Conservation (phyloP, 495 filamentous ascomycete genomes). For the Penicillium riverlandense region DNA sequence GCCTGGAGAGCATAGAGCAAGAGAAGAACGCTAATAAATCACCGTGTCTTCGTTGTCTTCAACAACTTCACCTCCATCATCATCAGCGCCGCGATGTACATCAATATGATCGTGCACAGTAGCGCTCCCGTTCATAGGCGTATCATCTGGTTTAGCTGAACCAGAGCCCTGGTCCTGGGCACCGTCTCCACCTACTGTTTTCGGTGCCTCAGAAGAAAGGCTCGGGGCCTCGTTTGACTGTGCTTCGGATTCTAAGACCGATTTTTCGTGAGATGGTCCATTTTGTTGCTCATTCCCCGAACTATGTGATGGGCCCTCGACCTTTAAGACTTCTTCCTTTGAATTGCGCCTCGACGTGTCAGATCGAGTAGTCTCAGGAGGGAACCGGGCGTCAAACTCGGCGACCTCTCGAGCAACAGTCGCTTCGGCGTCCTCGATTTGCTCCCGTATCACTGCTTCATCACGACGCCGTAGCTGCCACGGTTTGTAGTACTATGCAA, state of each 20-base stretch:
- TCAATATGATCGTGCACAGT: conserved; percentile 15
- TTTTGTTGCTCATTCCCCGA: background rate
- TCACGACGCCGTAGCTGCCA: conserved; percentile 65
- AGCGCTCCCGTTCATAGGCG: conserved; percentile 9
- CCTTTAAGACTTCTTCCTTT: conserved; percentile 6
- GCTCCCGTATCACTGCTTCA: conserved; percentile 52
- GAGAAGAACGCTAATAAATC: conserved; percentile 57
- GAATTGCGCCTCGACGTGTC: background rate
- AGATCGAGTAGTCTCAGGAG: conserved; percentile 5
- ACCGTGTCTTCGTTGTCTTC: conserved; percentile 80
- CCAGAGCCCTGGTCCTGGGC: conserved; percentile 16
- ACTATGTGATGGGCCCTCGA: conserved; percentile 1
- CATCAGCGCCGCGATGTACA: conserved; percentile 40
- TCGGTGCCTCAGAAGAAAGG: conserved; percentile 4
- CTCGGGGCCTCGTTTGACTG: conserved; percentile 11
- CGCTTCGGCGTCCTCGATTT: conserved; percentile 50
- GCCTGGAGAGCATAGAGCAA: background rate
- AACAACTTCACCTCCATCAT: conserved; percentile 63
- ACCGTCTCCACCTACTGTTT: conserved; percentile 22
- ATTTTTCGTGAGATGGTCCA: conserved; percentile 3
- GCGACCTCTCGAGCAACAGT: conserved; percentile 43
- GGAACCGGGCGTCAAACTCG: conserved; percentile 39
- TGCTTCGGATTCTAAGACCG: conserved; percentile 9
- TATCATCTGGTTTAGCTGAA: conserved; percentile 6
- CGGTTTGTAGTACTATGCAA: conserved; percentile 74